Evolutionary conservation across 2,329 filamentous ascomycete species (phyloP).

Genomic region (Colletotrichum scovillei): DNA sequence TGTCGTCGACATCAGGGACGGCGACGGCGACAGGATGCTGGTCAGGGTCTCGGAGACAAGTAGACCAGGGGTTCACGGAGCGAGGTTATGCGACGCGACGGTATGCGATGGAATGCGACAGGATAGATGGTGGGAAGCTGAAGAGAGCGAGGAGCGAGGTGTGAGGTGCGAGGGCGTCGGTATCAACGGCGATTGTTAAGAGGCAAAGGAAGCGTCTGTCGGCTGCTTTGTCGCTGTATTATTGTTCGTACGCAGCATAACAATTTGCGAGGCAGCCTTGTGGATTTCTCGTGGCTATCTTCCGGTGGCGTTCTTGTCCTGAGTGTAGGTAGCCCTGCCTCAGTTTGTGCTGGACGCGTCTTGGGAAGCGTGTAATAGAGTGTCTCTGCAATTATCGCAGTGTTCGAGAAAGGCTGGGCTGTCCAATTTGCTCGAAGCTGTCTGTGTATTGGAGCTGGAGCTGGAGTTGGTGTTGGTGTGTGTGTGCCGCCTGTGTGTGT

Average conservation of each 20-base stretch:
- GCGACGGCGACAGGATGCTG: background rate
- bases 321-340: background rate
- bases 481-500: background rate
- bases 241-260: background rate
- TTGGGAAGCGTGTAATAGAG: no score
- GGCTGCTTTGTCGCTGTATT: background rate
- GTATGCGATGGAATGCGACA: constrained; percentile 10
- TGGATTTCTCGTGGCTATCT: background rate
- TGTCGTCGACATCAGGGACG: background rate
- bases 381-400: background rate
- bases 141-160: background rate
- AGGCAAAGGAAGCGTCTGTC: background rate
- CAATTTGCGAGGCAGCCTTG: background rate
- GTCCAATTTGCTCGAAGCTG: background rate
- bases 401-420: background rate
- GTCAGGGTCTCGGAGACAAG: background rate
- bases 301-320: background rate
- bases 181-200: background rate
- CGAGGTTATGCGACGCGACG: constrained; percentile 14
- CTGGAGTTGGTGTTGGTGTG: background rate
- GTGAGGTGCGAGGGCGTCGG: background rate
- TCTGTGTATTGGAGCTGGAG: no score
- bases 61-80: constrained; percentile 8
- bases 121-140: background rate
- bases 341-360: background rate